Evolutionary conservation across 1,139 yeast genomes (phyloP).

Genomic region (Pneumocystis sp.): DNA sequence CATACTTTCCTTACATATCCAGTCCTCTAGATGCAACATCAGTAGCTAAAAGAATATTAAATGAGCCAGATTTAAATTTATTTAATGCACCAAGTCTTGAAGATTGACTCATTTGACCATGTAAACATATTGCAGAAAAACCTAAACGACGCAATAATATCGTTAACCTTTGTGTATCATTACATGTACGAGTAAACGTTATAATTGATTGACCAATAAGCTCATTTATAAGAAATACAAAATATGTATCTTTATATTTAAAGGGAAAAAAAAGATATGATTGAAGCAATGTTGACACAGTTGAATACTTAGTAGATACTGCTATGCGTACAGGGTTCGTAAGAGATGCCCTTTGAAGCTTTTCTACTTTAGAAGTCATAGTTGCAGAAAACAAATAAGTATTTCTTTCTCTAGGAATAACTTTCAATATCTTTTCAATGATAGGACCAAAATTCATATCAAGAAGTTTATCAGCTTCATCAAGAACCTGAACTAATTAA

Average conservation of each 20-base stretch:
- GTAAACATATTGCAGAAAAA: slow-evolving; percentile 80
- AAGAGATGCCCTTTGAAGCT: slow-evolving; percentile 83
- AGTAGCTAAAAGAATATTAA: slow-evolving; percentile 78
- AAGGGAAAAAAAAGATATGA: slow-evolving; percentile 83
- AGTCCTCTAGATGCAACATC: slow-evolving; percentile 98
- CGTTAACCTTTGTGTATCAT: slow-evolving; percentile 85
- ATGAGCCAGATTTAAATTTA: slow-evolving; percentile 74
- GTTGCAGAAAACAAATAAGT: slow-evolving; percentile 92
- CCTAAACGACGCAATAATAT: slow-evolving; percentile 67
- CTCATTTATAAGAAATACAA: slow-evolving; percentile 71
- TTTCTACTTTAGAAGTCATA: slow-evolving; percentile 88
- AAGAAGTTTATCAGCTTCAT: slow-evolving; percentile 88
- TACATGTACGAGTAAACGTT: slow-evolving; percentile 86
- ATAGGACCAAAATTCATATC: slow-evolving; percentile 98
- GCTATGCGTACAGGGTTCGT: slow-evolving; percentile 82
- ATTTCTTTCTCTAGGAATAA: slow-evolving; percentile 72
- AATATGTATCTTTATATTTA: slow-evolving; percentile 77
- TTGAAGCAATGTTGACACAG: slow-evolving; percentile 84
- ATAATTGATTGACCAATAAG: slow-evolving; percentile 74
- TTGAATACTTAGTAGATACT: slow-evolving; percentile 74
- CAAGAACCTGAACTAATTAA: slow-evolving; percentile 43
- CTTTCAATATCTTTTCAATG: slow-evolving; percentile 65
- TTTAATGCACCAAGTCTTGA: slow-evolving; percentile 87
- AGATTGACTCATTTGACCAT: slow-evolving; percentile 84
- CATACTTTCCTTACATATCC: slow-evolving; percentile 72